Percentiles rank a stretch among this genome's conserved stretches.
Conservation (phyloP, 2,329 filamentous ascomycete species). For the Aspergillus carbonarius region DNA sequence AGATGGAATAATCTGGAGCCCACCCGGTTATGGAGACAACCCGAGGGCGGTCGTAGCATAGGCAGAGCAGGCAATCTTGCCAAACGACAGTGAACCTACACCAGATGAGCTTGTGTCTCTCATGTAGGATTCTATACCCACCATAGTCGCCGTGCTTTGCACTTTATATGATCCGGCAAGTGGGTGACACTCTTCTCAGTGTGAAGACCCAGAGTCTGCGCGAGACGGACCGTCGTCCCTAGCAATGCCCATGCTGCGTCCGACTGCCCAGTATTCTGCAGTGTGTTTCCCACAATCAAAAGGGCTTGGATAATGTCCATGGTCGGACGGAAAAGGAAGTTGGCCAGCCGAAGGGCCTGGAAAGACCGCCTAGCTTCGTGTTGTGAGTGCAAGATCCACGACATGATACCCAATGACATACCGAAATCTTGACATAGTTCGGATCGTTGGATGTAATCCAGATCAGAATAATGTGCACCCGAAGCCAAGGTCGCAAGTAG, state of each 20-base stretch:
- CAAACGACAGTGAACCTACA: conserved; percentile 34
- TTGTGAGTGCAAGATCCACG: neutral
- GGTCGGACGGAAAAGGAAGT: conserved; percentile 57
- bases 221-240: conserved; percentile 33
- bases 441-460: conserved; percentile 26
- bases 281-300: conserved; percentile 55
- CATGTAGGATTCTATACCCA: neutral
- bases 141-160: conserved; percentile 28
- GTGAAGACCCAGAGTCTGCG: conserved; percentile 36
- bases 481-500: conserved; percentile 31
- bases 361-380: conserved; percentile 28
- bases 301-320: conserved; percentile 57
- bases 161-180: conserved; percentile 24
- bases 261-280: conserved; percentile 34
- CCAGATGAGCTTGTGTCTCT: neutral
- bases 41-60: conserved; percentile 35
- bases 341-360: conserved; percentile 58
- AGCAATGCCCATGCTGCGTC: conserved; percentile 33
- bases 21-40: conserved; percentile 29
- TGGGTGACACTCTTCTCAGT: conserved; percentile 36
- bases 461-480: conserved; percentile 33
- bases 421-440: conserved; percentile 29
- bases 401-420: conserved; percentile 10
- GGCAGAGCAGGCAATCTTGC: conserved; percentile 37
- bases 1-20: conserved; percentile 18